Evolutionary conservation across 768 basidiomycete genomes (phyloP).

Genomic region (Boletus rubescentipes): DNA sequence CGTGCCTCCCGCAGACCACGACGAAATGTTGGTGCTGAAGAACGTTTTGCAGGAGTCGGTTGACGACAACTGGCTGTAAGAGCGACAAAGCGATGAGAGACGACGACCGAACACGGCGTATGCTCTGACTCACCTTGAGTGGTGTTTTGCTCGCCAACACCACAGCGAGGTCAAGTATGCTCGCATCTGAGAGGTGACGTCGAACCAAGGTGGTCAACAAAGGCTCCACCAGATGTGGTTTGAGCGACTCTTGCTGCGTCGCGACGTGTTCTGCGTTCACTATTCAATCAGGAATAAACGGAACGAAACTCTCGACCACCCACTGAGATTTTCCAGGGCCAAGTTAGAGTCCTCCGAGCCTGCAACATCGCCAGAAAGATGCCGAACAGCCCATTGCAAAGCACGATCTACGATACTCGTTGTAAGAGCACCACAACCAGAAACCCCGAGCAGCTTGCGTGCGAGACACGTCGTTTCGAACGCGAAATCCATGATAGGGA

Average conservation of each 20-base stretch:
- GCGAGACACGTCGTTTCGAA: conserved; percentile 36
- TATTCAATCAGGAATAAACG: neutral
- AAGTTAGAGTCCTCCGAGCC: conserved; percentile 19
- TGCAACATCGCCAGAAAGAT: conserved; percentile 38
- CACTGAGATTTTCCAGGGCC: conserved; percentile 40
- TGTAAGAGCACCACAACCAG: conserved; percentile 26
- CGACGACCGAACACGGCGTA: neutral
- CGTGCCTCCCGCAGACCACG: conserved; percentile 37
- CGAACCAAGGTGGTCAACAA: conserved; percentile 64
- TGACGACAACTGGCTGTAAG: conserved; percentile 62
- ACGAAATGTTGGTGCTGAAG: conserved; percentile 68
- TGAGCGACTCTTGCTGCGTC: conserved; percentile 25
- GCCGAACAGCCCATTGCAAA: conserved; percentile 53
- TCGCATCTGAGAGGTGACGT: conserved; percentile 47
- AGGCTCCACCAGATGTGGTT: conserved; percentile 68
- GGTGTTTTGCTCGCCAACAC: conserved; percentile 39
- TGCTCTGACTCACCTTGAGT: conserved; percentile 57
- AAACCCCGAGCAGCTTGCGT: conserved; percentile 22
- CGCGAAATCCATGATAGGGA: conserved; percentile 28
- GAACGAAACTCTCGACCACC: conserved; percentile 11
- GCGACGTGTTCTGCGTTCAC: conserved; percentile 13
- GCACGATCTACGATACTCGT: conserved; percentile 42
- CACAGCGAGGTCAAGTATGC: conserved; percentile 44
- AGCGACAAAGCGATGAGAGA: neutral
- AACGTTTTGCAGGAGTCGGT: conserved; percentile 73